Evolutionary conservation across 1,139 yeast species (phyloP).

Genomic region (Citeromyces hawaiiensis): DNA sequence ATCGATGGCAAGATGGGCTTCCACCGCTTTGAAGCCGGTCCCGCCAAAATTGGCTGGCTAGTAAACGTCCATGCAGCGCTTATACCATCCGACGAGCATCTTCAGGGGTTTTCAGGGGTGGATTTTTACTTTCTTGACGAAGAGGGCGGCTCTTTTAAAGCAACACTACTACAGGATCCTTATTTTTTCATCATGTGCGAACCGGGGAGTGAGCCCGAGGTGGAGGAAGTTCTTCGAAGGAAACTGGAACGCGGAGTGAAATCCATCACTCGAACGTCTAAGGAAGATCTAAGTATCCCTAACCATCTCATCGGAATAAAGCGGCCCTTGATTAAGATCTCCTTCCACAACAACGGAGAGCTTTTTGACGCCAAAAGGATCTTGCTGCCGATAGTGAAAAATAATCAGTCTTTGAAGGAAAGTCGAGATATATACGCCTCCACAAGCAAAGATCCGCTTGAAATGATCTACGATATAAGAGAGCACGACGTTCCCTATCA

Average conservation of each 20-base stretch:
- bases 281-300: slow-evolving; percentile 70
- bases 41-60: slow-evolving; percentile 74
- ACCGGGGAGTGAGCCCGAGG: slow-evolving; percentile 60
- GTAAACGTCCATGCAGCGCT: slow-evolving; percentile 70
- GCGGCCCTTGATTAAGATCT: slow-evolving; percentile 49
- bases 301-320: slow-evolving; percentile 79
- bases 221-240: slow-evolving; percentile 73
- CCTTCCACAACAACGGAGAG: slow-evolving; percentile 67
- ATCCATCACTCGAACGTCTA: slow-evolving; percentile 35
- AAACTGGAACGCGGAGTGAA: slow-evolving; percentile 53
- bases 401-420: slow-evolving; percentile 50
- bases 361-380: slow-evolving; percentile 60
- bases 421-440: slow-evolving; percentile 60
- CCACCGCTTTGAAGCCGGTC: slow-evolving; percentile 61
- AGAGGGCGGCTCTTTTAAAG: slow-evolving; percentile 92
- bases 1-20: slow-evolving; percentile 79
- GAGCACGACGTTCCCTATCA: slow-evolving; percentile 97
- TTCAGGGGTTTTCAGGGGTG: slow-evolving; percentile 71
- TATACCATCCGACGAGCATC: slow-evolving; percentile 37
- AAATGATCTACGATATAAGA: slow-evolving; percentile 70
- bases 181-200: slow-evolving; percentile 69
- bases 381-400: slow-evolving; percentile 55
- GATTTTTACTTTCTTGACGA: slow-evolving; percentile 94
- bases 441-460: slow-evolving; percentile 18
- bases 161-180: slow-evolving; percentile 75